A percentile compares a stretch with the other conserved stretches of the same genome.
Evolutionary conservation across 176 grass and related monocot genomes (phyloP).

Genomic region (Sorghum bicolor): Sorghum_bicolor_NCBIv3 NC_012875.2:59833501-59834000

Average conservation of each 20-base stretch:
- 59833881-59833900: not conserved
- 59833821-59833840: not conserved
- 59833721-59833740: not conserved
- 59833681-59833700: not conserved
- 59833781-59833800: slow-evolving; percentile 5
- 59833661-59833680: not conserved
- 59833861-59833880: not conserved
- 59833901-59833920: not conserved
- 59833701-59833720: not conserved
- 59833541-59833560: not conserved
- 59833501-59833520: not conserved
- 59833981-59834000: not conserved
- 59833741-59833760: not conserved
- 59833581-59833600: not conserved
- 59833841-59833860: not conserved
- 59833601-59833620: not conserved
- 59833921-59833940: not conserved
- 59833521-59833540: not conserved
- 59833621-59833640: slow-evolving; percentile 6
- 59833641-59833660: not conserved
- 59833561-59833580: not conserved
- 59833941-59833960: not conserved
- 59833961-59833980: not conserved
- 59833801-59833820: not conserved
- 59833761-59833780: not conserved